Evolutionary conservation across 805 yeast species (phyloP).

Genomic region (Starmerella asiatica): DNA sequence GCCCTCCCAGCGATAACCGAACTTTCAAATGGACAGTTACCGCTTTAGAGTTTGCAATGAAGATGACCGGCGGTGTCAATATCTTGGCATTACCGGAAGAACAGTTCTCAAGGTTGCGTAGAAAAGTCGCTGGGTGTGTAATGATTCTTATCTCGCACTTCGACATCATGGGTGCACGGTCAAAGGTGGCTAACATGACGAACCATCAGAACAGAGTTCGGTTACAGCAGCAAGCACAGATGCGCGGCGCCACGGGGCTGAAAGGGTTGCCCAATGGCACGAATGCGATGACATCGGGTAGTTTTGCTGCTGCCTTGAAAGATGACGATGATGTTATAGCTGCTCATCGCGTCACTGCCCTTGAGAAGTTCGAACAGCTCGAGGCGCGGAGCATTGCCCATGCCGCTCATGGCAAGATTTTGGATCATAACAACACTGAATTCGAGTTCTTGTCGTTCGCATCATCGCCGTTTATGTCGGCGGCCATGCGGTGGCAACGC

Average conservation of each 20-base stretch:
- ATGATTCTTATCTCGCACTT: conserved; percentile 85
- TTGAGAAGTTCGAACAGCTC: conserved; percentile 49
- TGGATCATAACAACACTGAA: conserved; percentile 77
- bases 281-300: background rate
- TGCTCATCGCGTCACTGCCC: conserved; percentile 52
- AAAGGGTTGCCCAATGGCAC: background rate
- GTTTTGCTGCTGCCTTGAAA: conserved; percentile 33
- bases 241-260: background rate
- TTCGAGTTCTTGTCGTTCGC: conserved; percentile 74
- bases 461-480: conserved; percentile 75
- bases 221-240: conserved; percentile 3
- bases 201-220: conserved; percentile 27
- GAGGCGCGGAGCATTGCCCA: conserved; percentile 43
- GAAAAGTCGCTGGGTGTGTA: conserved; percentile 88
- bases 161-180: conserved; percentile 96
- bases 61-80: conserved; percentile 79
- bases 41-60: conserved; percentile 93
- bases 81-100: conserved; percentile 66
- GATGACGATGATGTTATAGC: conserved; percentile 41
- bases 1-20: conserved; percentile 78
- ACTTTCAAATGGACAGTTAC: conserved; percentile 94
- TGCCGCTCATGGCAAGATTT: conserved; percentile 66
- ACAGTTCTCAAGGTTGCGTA: conserved; percentile 56
- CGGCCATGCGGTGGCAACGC: conserved; percentile 82
- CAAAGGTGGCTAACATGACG: conserved; percentile 42